Conservation (phyloP, 2,329 filamentous ascomycete genomes). For the Alternaria brassicae region DNA sequence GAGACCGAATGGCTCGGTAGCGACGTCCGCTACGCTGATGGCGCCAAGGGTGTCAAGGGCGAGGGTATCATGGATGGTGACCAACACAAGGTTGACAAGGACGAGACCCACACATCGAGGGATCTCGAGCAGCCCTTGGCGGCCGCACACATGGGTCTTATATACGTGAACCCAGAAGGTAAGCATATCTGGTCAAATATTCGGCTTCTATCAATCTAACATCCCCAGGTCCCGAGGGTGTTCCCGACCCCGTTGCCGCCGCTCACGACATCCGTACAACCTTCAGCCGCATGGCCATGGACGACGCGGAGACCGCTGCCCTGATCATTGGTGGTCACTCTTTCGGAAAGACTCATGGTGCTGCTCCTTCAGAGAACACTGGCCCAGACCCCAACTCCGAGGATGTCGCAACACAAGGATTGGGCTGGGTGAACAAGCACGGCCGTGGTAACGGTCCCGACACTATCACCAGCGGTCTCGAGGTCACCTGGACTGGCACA, state of each 20-base stretch:
- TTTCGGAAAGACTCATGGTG: constrained; percentile 83
- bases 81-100: constrained; percentile 40
- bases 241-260: constrained; percentile 72
- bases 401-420: constrained; percentile 69
- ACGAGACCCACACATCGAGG: constrained; percentile 56
- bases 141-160: constrained; percentile 76
- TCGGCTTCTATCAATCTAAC: constrained; percentile 2
- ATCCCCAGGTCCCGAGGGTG: constrained; percentile 68
- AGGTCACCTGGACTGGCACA: constrained; percentile 80
- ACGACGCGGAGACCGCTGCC: constrained; percentile 81
- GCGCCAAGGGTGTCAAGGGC: constrained; percentile 56
- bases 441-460: constrained; percentile 72
- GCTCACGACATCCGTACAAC: constrained; percentile 76
- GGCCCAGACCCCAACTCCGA: constrained; percentile 72
- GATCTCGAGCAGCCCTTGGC: constrained; percentile 73
- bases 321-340: constrained; percentile 80
- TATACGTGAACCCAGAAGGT: constrained; percentile 79
- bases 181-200: not conserved
- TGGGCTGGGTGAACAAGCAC: constrained; percentile 74
- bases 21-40: constrained; percentile 69
- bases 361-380: constrained; percentile 68
- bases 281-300: constrained; percentile 82
- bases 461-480: constrained; percentile 77
- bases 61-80: constrained; percentile 50
- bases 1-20: constrained; percentile 79